Percentiles rank a stretch among this genome's conserved stretches.
Conservation (phyloP, 23 red algal species). For the Agarophyton chilense region DNA sequence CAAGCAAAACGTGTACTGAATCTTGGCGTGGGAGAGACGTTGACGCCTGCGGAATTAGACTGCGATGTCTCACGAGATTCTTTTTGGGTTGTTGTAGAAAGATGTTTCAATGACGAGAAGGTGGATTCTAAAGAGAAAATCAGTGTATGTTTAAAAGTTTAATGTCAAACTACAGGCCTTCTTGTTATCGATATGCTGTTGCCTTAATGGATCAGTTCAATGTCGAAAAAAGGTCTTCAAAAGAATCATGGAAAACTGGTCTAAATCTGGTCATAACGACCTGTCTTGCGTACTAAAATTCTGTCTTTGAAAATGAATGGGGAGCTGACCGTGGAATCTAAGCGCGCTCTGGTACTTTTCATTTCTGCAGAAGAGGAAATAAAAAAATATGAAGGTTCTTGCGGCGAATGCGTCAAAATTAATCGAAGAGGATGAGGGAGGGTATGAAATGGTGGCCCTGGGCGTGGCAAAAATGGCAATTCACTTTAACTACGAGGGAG, state of each 20-base stretch:
- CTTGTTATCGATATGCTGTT: not conserved
- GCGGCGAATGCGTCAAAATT: no score
- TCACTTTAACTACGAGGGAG: no score
- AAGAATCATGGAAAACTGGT: not conserved
- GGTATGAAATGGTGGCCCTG: no score
- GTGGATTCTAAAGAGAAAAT: not conserved
- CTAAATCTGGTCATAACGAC: constrained; percentile 5
- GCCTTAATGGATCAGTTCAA: not conserved
- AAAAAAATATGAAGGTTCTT: no score
- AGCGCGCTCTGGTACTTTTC: no score
- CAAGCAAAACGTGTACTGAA: not conserved
- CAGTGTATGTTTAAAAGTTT: not conserved
- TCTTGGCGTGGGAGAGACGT: not conserved
- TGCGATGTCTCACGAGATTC: not conserved
- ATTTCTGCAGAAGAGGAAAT: no score
- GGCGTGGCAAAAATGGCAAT: no score
- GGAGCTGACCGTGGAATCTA: no score
- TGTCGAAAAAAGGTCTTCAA: not conserved
- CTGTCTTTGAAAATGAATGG: no score
- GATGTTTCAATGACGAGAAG: not conserved
- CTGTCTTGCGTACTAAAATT: no score
- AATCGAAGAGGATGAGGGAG: no score
- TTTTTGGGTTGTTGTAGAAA: not conserved
- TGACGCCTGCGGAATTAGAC: not conserved
- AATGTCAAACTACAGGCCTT: not conserved